These are phyloP conservation scores for Huiozyma sinensis DNA, from an alignment of 805 yeast genomes.

Conservation along the genomic window DNA sequence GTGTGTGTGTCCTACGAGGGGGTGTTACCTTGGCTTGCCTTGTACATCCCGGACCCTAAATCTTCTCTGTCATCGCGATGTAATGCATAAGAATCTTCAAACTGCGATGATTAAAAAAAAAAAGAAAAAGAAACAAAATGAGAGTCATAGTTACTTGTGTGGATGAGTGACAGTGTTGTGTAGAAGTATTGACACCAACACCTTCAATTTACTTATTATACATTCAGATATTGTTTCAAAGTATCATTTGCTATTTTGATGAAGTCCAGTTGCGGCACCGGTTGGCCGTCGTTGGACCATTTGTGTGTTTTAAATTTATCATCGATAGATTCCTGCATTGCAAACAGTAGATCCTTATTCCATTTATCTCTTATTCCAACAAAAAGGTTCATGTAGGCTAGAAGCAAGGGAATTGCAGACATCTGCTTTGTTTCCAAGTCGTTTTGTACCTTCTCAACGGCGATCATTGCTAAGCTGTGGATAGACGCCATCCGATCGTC, in stretches of 20 bases:
- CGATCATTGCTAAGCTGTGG: constrained; percentile 31
- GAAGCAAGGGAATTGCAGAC: constrained; percentile 17
- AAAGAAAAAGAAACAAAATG: too few species aligned
- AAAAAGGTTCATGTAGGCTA: constrained; percentile 49
- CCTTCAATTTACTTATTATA: background rate
- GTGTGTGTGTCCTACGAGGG: too few species aligned
- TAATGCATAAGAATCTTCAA: too few species aligned
- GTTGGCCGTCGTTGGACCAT: constrained; percentile 9
- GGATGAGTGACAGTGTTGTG: too few species aligned
- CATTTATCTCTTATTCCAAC: constrained; percentile 28
- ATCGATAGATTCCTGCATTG: constrained; percentile 21
- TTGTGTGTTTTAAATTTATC: constrained; percentile 17
- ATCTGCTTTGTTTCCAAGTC: constrained; percentile 3
- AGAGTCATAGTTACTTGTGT: too few species aligned
- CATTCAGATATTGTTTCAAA: constrained; percentile 4
- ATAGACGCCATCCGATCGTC: constrained; percentile 34
- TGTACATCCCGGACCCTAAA: too few species aligned
- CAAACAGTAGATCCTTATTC: constrained; percentile 21
- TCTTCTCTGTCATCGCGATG: too few species aligned
- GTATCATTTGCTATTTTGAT: constrained; percentile 21
- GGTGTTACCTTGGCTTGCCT: too few species aligned
- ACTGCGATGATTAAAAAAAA: too few species aligned
- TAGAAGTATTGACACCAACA: too few species aligned
- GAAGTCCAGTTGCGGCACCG: constrained; percentile 19
- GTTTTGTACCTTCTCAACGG: constrained; percentile 25